Evolutionary conservation across 176 grass and related monocot genomes (phyloP).

Genomic region (Carex myosuroides): DNA sequence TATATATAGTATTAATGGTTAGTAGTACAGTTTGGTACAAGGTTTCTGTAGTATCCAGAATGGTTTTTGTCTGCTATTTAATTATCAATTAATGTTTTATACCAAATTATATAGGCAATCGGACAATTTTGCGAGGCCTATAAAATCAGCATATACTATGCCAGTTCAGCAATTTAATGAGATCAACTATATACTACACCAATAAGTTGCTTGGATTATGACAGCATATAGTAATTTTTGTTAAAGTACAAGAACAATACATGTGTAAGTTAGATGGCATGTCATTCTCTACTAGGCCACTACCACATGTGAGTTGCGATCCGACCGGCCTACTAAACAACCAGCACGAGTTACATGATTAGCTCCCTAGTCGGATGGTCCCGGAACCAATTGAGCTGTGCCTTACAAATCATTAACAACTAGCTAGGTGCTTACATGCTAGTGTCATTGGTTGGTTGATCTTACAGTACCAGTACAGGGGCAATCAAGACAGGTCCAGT

Average conservation of each 20-base stretch:
- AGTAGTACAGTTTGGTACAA: not conserved
- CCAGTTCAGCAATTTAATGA: not conserved
- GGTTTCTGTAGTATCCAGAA: not conserved
- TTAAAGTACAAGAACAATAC: conserved; percentile 9
- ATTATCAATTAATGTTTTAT: not conserved
- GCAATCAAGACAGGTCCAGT: conserved; percentile 10
- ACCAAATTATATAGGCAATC: not conserved
- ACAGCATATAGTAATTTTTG: not conserved
- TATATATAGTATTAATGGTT: not conserved
- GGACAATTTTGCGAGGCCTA: not conserved
- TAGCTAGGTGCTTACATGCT: conserved; percentile 1
- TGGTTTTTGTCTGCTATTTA: not conserved
- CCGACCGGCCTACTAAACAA: conserved; percentile 12
- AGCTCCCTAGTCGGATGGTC: conserved; percentile 9
- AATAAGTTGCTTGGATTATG: not conserved
- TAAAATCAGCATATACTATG: not conserved
- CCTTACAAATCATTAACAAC: conserved; percentile 7
- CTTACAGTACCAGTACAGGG: conserved; percentile 3
- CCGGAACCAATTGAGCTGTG: conserved; percentile 4
- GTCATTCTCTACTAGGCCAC: conserved; percentile 16
- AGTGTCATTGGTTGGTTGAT: not conserved
- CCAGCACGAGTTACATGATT: conserved; percentile 7
- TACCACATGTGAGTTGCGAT: conserved; percentile 16
- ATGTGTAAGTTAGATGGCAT: conserved; percentile 21
- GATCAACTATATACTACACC: not conserved